Percentiles rank a stretch among this genome's conserved stretches.
Conservation (phyloP, 768 basidiomycete genomes). For the Termitomyces sp. region DNA sequence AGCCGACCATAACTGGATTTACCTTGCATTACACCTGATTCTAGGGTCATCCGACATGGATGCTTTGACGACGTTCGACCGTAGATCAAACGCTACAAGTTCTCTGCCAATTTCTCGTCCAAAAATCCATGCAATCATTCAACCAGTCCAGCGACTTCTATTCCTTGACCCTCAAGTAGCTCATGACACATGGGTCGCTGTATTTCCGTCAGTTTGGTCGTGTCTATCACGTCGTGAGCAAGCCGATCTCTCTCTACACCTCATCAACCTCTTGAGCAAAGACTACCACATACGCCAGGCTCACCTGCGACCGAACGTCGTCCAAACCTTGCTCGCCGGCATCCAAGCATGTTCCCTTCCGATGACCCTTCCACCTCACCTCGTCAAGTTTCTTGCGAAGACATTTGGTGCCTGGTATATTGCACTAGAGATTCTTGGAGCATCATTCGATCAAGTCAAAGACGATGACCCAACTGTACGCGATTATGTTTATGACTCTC, state of each 20-base stretch:
- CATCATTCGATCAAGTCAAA: slow-evolving; percentile 70
- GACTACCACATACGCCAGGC: slow-evolving; percentile 91
- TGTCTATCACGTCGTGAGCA: slow-evolving; percentile 86
- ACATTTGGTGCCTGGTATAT: slow-evolving; percentile 96
- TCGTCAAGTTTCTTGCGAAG: slow-evolving; percentile 94
- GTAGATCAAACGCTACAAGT: slow-evolving; percentile 25
- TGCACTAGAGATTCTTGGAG: slow-evolving; percentile 77
- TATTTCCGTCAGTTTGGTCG: slow-evolving; percentile 84
- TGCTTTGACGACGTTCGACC: slow-evolving; percentile 31
- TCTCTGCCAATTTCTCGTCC: slow-evolving; percentile 33
- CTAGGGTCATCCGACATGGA: slow-evolving; percentile 56
- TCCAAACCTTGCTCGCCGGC: slow-evolving; percentile 85
- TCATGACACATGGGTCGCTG: slow-evolving; percentile 80
- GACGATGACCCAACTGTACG: slow-evolving; percentile 77
- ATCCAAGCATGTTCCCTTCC: slow-evolving; percentile 82
- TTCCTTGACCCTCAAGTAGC: slow-evolving; percentile 75
- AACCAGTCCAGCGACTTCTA: slow-evolving; percentile 75
- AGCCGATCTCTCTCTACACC: slow-evolving; percentile 79
- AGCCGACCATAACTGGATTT: slow-evolving; percentile 91
- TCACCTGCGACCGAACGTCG: slow-evolving; percentile 84
- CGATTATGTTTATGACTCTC: slow-evolving; percentile 82
- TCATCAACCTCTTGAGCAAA: slow-evolving; percentile 85
- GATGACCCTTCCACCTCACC: slow-evolving; percentile 87
- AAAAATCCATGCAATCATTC: slow-evolving; percentile 52
- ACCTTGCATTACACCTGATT: slow-evolving; percentile 83